phyloP scores from a whole-genome alignment of 2,329 filamentous ascomycete species.

The Ambrosiella cleistominuta region DNA sequence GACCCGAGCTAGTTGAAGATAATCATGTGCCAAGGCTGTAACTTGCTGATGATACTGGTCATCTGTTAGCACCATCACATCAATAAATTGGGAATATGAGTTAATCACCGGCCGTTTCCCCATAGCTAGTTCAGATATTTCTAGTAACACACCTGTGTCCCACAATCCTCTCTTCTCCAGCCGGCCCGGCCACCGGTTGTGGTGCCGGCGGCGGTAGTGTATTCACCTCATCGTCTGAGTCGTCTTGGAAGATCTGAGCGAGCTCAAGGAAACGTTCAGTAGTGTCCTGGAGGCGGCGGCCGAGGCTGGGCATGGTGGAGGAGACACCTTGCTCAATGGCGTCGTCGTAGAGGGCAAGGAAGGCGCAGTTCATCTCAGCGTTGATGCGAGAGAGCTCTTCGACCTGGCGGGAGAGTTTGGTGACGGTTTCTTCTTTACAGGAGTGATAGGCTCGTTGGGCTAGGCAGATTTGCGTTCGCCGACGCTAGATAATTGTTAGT shows the following conservation, averaged over 20 bases:
- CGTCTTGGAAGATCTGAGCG: not conserved
- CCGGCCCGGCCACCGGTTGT: not conserved
- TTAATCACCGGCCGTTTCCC: not conserved
- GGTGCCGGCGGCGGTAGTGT: not conserved
- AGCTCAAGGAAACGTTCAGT: conserved; percentile 37
- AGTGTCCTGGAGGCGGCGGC: conserved; percentile 36
- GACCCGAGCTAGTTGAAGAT: not conserved
- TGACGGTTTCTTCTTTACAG: conserved; percentile 69
- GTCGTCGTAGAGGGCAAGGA: conserved; percentile 48
- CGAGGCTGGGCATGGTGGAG: conserved; percentile 37
- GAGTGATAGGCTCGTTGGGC: conserved; percentile 73
- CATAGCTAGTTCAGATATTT: too few species aligned
- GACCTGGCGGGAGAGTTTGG: conserved; percentile 52
- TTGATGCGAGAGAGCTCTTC: conserved; percentile 50
- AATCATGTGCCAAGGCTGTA: conserved; percentile 1
- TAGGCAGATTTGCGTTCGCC: conserved; percentile 71
- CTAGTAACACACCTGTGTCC: too few species aligned
- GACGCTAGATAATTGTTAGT: conserved; percentile 33
- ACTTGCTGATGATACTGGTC: not conserved
- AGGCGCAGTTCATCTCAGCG: conserved; percentile 55
- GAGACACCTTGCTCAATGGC: conserved; percentile 40
- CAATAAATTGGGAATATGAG: not conserved
- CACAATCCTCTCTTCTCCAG: too few species aligned
- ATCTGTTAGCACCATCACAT: not conserved
- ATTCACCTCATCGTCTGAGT: not conserved